Evolutionary conservation across 164 flowering plant species (phyloP).

Genomic region (Magnolia sinica): DNA sequence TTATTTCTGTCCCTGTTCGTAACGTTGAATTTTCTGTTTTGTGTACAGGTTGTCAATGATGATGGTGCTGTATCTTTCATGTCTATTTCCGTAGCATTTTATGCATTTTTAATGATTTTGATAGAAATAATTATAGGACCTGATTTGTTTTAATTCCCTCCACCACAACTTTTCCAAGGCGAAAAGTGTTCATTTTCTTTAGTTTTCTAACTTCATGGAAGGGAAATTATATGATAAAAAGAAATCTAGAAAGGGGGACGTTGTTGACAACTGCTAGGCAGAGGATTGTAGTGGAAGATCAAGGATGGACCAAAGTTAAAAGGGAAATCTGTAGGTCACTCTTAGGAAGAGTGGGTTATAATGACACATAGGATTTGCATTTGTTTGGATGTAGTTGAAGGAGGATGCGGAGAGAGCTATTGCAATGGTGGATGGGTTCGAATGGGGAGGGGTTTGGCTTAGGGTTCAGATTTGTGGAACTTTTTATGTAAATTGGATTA

Average conservation of each 20-base stretch:
- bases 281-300: not conserved
- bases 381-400: too few species aligned
- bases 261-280: not conserved
- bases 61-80: slow-evolving; percentile 95
- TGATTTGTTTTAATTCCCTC: not conserved
- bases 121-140: not conserved
- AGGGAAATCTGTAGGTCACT: not conserved
- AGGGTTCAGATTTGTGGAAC: too few species aligned
- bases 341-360: too few species aligned
- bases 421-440: too few species aligned
- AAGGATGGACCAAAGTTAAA: not conserved
- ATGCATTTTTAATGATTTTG: not conserved
- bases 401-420: too few species aligned
- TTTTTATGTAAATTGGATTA: too few species aligned
- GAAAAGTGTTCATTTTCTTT: too few species aligned
- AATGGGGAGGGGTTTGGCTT: too few species aligned
- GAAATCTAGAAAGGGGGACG: not conserved
- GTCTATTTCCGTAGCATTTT: not conserved
- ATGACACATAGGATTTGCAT: too few species aligned
- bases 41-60: slow-evolving; percentile 84
- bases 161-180: not conserved
- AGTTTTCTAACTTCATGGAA: not conserved
- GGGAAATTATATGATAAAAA: not conserved
- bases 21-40: not conserved
- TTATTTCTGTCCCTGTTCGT: not conserved